Evolutionary conservation across 139 green algal species (phyloP), one percentile per base, ranked within the genome.

Genomic region (Chlorella sorokiniana): DNA sequence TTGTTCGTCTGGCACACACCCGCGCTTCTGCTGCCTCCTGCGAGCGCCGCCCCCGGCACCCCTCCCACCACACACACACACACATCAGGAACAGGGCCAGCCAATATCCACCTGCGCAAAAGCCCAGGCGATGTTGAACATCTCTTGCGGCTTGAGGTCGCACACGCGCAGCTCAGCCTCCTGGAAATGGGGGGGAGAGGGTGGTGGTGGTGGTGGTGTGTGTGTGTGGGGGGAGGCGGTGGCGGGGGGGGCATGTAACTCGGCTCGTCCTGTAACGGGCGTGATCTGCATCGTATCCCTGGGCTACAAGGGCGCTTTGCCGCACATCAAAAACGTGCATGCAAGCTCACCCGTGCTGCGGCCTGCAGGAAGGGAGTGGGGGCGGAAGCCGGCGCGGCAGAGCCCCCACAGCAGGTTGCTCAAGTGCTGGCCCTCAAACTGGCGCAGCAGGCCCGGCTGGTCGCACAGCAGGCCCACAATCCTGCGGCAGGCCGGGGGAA

Each of bases 331-430:
- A 69, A 38, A 29, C 59, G 37, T 2, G 18, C 69, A 25, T 29
- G 9, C 48, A 10, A 1, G 31, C 69, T 7, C 63, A 82, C 63
- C 56, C 79, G 35, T 31, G 69, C 62, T 16, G 79, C 22, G 6
- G 56, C 22, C 4, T 72, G n/a, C 44, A 87, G 48, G 70, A 86
- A 84, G 18, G 45, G 16, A 33, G 48, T 48, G 22, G 31, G 85
- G 81, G 40, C 31, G 11, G 31, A 79, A 72, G 35, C 82, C 85
- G 38, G 42, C 27, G n/a, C 71, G 63, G 61, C 38, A 62, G 33
- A 87, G 33, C 40, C 81, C 85, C 85, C 85, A 89, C 40, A 79
- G 48, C 51, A 87, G 63, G 61, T 87, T 87, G 16, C 81, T 31
- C 31, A 89, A 20, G 48, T 89, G 54, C 74, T 89, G 85, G 25